Percentiles rank a stretch among this genome's conserved stretches.
Conservation (phyloP, 345 rosid species). For the Kandelia obovata region DNA sequence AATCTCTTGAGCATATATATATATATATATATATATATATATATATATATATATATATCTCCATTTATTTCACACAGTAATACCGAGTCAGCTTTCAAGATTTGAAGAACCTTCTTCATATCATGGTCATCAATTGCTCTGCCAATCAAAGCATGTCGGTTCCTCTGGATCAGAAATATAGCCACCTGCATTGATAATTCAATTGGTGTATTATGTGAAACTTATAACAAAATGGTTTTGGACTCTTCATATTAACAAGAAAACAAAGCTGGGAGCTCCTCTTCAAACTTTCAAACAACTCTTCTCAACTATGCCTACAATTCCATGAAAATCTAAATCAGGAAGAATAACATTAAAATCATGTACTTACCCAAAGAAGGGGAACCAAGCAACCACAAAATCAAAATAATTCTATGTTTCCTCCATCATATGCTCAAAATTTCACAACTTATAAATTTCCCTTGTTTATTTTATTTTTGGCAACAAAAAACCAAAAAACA, state of each 20-base stretch:
- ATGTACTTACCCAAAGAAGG: too few species aligned
- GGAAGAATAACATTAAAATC: background rate
- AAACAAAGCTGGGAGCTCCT: too few species aligned
- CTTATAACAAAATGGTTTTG: background rate
- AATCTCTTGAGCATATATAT: background rate
- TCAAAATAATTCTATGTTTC: background rate
- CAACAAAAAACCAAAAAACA: too few species aligned
- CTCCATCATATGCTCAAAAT: background rate
- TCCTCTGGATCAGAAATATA: slow-evolving; percentile 94
- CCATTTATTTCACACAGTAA: slow-evolving; percentile 8
- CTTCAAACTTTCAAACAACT: background rate
- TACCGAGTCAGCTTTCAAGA: slow-evolving; percentile 88
- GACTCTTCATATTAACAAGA: background rate
- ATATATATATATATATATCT: background rate
- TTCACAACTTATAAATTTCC: too few species aligned
- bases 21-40: background rate
- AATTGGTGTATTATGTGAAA: background rate
- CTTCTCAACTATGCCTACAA: background rate
- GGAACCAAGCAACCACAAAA: background rate
- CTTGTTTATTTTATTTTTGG: too few species aligned
- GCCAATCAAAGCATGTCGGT: slow-evolving; percentile 94
- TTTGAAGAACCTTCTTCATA: slow-evolving; percentile 81
- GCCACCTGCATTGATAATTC: slow-evolving; percentile 58
- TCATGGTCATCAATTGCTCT: slow-evolving; percentile 97
- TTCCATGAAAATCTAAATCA: background rate